These are phyloP conservation scores for Aphanocladium album DNA, from an alignment of 2,329 filamentous ascomycete genomes.

Conservation along the genomic window DNA sequence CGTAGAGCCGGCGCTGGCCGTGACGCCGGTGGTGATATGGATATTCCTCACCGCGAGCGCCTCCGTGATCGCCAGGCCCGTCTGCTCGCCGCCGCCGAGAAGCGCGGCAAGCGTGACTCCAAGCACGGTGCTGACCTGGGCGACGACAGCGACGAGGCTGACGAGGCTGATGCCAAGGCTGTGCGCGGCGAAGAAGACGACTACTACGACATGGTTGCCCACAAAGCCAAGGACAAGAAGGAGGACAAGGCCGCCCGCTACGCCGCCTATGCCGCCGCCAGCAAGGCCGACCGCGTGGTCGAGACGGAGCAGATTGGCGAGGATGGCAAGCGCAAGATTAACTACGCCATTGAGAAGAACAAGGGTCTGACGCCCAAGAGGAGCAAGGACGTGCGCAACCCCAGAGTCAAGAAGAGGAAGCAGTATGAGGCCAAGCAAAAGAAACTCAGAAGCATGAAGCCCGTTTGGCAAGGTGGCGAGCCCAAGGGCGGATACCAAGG, in stretches of 20 bases:
- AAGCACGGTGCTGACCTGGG: constrained; percentile 62
- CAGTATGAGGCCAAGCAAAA: constrained; percentile 96
- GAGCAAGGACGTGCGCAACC: constrained; percentile 92
- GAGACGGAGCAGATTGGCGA: constrained; percentile 65
- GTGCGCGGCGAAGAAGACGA: constrained; percentile 60
- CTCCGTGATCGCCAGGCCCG: constrained; percentile 79
- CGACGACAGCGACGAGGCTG: constrained; percentile 64
- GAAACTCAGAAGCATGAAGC: constrained; percentile 84
- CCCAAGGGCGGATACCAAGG: constrained; percentile 81
- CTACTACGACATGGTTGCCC: constrained; percentile 86
- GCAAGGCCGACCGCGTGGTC: constrained; percentile 58
- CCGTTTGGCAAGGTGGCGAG: constrained; percentile 80
- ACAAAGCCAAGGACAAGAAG: constrained; percentile 63
- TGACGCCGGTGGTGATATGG: constrained; percentile 71
- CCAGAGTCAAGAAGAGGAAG: constrained; percentile 95
- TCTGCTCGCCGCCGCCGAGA: constrained; percentile 83
- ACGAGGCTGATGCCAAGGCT: constrained; percentile 47
- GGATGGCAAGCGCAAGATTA: constrained; percentile 89
- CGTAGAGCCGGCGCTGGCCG: constrained; percentile 70
- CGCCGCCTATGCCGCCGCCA: constrained; percentile 54
- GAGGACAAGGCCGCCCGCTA: constrained; percentile 61
- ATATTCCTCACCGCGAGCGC: constrained; percentile 85
- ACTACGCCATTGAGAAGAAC: constrained; percentile 94
- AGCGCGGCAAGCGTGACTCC: constrained; percentile 64
- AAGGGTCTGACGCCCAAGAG: constrained; percentile 86